phyloP scores from a whole-genome alignment of 2,329 filamentous ascomycete species.

The Diaporthe eres region DNA sequence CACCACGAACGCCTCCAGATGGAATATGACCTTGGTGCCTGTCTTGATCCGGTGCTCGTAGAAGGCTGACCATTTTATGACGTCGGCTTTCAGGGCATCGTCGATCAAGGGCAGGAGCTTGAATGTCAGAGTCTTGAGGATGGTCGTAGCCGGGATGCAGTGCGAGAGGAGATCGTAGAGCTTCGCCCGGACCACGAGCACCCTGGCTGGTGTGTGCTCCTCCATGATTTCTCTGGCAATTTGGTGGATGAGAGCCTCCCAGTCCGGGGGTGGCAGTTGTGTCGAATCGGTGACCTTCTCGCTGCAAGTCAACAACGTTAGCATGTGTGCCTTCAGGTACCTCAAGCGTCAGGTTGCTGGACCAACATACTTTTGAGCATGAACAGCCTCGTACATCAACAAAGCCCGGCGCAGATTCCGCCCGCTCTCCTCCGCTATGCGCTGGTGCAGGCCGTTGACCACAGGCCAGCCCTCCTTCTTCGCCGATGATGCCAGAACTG shows the following conservation, averaged over 20 bases:
- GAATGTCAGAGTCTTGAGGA: slow-evolving; percentile 95
- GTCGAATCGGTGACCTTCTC: slow-evolving; percentile 92
- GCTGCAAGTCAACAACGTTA: slow-evolving; percentile 62
- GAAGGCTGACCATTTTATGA: slow-evolving; percentile 96
- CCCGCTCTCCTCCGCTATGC: slow-evolving; percentile 91
- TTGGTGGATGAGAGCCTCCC: slow-evolving; percentile 91
- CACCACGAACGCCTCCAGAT: slow-evolving; percentile 96
- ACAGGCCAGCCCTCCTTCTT: slow-evolving; percentile 89
- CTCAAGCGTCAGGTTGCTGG: not conserved
- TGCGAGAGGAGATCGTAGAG: slow-evolving; percentile 98
- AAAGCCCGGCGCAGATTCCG: slow-evolving; percentile 91
- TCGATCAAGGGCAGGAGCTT: slow-evolving; percentile 91
- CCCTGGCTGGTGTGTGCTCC: slow-evolving; percentile 90
- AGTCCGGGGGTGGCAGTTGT: slow-evolving; percentile 93
- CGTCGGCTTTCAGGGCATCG: slow-evolving; percentile 89
- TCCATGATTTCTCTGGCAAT: slow-evolving; percentile 95
- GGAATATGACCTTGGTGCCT: slow-evolving; percentile 97
- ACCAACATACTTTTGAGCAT: slow-evolving; percentile 89
- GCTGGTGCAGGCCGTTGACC: slow-evolving; percentile 80
- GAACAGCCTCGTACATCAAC: slow-evolving; percentile 96
- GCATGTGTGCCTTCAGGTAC: not conserved
- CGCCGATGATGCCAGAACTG: slow-evolving; percentile 77
- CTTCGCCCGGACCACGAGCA: slow-evolving; percentile 90
- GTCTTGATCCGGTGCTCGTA: slow-evolving; percentile 96
- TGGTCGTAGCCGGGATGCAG: slow-evolving; percentile 94